Evolutionary conservation across 768 basidiomycete species (phyloP), one percentile per base, ranked within the genome.

Genomic region (Lyophyllum decastes): DNA sequence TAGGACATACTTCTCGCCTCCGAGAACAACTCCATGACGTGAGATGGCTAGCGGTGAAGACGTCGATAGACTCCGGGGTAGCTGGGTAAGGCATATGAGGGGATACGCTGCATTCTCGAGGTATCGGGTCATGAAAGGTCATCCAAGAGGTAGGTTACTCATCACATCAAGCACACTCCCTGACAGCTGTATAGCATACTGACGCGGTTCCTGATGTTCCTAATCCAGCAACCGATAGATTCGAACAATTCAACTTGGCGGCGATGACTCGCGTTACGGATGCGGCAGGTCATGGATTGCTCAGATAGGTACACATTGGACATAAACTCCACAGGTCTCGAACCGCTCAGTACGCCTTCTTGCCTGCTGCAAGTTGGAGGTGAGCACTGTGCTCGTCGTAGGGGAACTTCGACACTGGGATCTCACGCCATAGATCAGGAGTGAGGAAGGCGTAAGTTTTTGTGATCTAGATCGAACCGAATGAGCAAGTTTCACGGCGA

Each of bases 381-480:
- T 97, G 94, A 46, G 87, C 89, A 70, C 92, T 92, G 85, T 94
- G 89, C 79, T 96, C 95, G 74, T 98, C 96, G 80, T 91, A 97
- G 9, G 94, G 94, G 66, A 90, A 82, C 76, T 90, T 92, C 60
- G 90, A 91, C 26, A 91, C 78, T 40, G 94, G 87, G 72, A 96
- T 96, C 72, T 96, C 92, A 70, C 89, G 87, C 96, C 96, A 98
- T 68, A 98, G 84, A 74, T 98, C 95, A 57, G 97, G 97, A 41
- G 96, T 97, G 61, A 98, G 88, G 93, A 98, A 97, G 46, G 94
- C 76, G 74, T 99, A 99, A 58, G 95, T 97, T 87, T 95, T 94
- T 66, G 97, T 94, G 76, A 99, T 94, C 95, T 90, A 64, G 9
- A 52, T 43, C 1, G 5, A 7, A 38, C 5, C 11, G 4, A 14